A percentile compares a stretch with the other conserved stretches of the same genome.
Evolutionary conservation across 192 early-diverging fungal genomes (phyloP).

Genomic region (Coemansia nantahalensis): DNA sequence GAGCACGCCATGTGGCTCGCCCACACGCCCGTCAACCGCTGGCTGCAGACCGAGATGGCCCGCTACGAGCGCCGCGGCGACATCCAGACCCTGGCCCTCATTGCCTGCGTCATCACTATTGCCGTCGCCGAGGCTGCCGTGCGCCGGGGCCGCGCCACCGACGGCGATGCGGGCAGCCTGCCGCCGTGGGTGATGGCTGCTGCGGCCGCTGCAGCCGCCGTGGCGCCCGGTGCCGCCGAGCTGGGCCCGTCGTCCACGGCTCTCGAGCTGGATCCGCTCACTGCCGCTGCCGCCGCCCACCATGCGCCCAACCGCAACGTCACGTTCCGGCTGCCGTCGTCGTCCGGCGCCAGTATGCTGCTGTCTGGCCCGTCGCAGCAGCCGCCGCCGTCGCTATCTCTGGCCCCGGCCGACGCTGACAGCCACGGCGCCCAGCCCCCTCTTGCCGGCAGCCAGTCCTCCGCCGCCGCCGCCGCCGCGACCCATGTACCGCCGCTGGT

Average conservation of each 20-base stretch:
- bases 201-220: neutral
- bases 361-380: neutral
- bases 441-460: neutral
- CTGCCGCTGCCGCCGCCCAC: neutral
- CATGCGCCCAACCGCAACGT: constrained; percentile 1
- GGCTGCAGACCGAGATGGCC: constrained; percentile 33
- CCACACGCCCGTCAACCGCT: constrained; percentile 26
- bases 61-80: constrained; percentile 40
- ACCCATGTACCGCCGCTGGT: too few species aligned
- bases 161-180: neutral
- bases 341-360: neutral
- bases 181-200: constrained; percentile 4
- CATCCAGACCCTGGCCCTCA: constrained; percentile 49
- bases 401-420: neutral
- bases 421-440: too few species aligned
- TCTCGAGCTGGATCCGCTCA: neutral
- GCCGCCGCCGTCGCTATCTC: neutral
- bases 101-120: constrained; percentile 37
- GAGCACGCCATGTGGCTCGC: constrained; percentile 10
- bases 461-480: too few species aligned
- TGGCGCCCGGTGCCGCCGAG: too few species aligned
- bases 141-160: neutral
- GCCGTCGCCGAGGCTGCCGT: constrained; percentile 7
- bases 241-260: too few species aligned
- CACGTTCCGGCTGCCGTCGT: constrained; percentile 10